Evolutionary conservation across 2,329 filamentous ascomycete genomes (phyloP).

Genomic region (Colletotrichum agaves): DNA sequence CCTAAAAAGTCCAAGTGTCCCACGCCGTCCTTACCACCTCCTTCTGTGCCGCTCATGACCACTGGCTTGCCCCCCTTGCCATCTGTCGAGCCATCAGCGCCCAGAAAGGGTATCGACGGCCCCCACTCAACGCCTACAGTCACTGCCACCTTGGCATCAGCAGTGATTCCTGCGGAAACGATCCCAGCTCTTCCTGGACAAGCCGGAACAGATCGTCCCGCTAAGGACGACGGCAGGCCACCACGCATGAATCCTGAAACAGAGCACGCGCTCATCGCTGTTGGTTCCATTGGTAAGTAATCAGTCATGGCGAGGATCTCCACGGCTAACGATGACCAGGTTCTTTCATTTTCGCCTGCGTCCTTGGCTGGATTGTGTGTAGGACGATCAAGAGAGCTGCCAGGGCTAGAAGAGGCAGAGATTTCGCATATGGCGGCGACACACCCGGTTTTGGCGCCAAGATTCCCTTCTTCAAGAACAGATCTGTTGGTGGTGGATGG

Average conservation of each 20-base stretch:
- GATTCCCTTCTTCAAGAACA: slow-evolving; percentile 50
- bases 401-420: slow-evolving; percentile 45
- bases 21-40: slow-evolving; percentile 1
- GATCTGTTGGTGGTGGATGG: slow-evolving; percentile 48
- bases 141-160: slow-evolving; percentile 31
- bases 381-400: slow-evolving; percentile 52
- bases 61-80: slow-evolving; percentile 25
- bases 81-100: slow-evolving; percentile 28
- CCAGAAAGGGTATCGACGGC: slow-evolving; percentile 29
- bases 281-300: slow-evolving; percentile 49
- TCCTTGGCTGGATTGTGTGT: slow-evolving; percentile 58
- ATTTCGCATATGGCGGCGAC: slow-evolving; percentile 39
- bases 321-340: slow-evolving; percentile 44
- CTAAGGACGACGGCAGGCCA: slow-evolving; percentile 27
- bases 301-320: too few species aligned
- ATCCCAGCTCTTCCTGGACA: slow-evolving; percentile 31
- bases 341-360: slow-evolving; percentile 56
- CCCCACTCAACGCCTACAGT: slow-evolving; percentile 21
- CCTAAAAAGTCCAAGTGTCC: slow-evolving; percentile 11
- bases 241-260: slow-evolving; percentile 42
- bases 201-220: background rate
- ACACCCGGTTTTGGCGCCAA: slow-evolving; percentile 44
- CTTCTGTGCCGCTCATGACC: background rate
- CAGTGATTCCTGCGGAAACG: slow-evolving; percentile 23
- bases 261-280: slow-evolving; percentile 48